Percentiles rank a stretch among this genome's conserved stretches.
Conservation (phyloP, 2,329 filamentous ascomycete species). For the Coleophoma crateriformis region DNA sequence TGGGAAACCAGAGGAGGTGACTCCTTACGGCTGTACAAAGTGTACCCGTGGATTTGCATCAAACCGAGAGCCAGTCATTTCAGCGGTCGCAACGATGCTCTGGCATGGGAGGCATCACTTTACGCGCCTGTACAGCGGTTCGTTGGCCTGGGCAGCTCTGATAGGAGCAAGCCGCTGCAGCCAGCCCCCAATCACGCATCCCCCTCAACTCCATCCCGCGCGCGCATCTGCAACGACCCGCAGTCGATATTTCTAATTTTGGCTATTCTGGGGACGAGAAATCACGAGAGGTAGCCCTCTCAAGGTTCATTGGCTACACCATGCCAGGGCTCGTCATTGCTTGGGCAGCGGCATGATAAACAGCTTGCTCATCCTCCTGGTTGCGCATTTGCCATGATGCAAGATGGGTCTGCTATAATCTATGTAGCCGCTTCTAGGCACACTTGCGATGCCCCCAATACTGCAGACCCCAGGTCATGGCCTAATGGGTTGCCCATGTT, state of each 20-base stretch:
- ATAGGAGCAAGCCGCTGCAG: conserved; percentile 5
- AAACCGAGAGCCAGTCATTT: not conserved
- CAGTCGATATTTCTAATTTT: conserved; percentile 10
- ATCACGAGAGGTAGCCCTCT: too few species aligned
- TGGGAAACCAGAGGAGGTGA: too few species aligned
- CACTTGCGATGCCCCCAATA: conserved; percentile 5
- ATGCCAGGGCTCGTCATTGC: not conserved
- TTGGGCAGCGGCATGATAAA: conserved; percentile 14
- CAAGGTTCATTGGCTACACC: conserved; percentile 9
- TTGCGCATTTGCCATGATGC: not conserved
- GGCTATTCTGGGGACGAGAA: conserved; percentile 7
- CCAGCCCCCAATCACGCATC: conserved; percentile 7
- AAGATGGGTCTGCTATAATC: too few species aligned
- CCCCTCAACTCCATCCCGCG: conserved; percentile 1
- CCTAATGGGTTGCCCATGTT: conserved; percentile 9
- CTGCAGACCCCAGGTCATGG: conserved; percentile 6
- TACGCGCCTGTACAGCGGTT: not conserved
- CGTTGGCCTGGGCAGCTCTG: not conserved
- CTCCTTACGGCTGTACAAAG: too few species aligned
- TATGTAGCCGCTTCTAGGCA: conserved; percentile 9
- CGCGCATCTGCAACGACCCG: too few species aligned
- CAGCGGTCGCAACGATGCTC: not conserved
- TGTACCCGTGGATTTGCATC: too few species aligned
- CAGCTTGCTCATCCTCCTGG: conserved; percentile 5
- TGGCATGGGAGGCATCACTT: not conserved